Evolutionary conservation across 345 rosid species (phyloP).

Genomic region (Ceriops zippeliana): DNA sequence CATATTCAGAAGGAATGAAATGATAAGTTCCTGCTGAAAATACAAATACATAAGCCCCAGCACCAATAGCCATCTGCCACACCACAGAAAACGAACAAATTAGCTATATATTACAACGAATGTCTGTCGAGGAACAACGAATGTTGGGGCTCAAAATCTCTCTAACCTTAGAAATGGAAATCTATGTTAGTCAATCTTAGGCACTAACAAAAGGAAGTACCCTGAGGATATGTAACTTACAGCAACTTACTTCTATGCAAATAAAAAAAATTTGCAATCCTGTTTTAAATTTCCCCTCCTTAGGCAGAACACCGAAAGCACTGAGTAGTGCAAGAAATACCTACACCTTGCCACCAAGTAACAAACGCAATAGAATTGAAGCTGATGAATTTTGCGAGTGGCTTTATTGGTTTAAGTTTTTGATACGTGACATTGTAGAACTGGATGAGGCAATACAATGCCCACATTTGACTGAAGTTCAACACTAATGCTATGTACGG

Average conservation of each 20-base stretch:
- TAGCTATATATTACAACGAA: too few relatives aligned
- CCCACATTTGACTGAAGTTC: conserved; percentile 99
- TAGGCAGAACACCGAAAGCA: conserved; percentile 54
- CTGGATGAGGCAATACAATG: conserved; percentile 80
- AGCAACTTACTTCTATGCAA: conserved; percentile 67
- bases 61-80: conserved; percentile 80
- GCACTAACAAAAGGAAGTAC: too few relatives aligned
- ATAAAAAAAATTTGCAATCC: conserved; percentile 77
- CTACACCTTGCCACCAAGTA: conserved; percentile 97
- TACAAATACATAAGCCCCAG: conserved; percentile 71
- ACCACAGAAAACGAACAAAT: conserved; percentile 2
- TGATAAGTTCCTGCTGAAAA: conserved; percentile 65
- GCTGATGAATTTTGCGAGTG: conserved; percentile 84
- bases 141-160: too few relatives aligned
- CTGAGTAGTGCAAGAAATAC: conserved; percentile 55
- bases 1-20: conserved; percentile 36
- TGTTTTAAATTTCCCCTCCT: conserved; percentile 46
- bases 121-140: too few relatives aligned
- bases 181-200: too few relatives aligned
- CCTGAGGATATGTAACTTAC: background rate
- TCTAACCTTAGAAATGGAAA: too few relatives aligned
- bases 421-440: conserved; percentile 79
- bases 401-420: conserved; percentile 68
- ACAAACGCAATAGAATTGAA: conserved; percentile 92
- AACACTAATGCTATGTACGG: conserved; percentile 65